Base-by-base conservation (phyloP, 1,139 yeast species). In the Candida sp. region DNA sequence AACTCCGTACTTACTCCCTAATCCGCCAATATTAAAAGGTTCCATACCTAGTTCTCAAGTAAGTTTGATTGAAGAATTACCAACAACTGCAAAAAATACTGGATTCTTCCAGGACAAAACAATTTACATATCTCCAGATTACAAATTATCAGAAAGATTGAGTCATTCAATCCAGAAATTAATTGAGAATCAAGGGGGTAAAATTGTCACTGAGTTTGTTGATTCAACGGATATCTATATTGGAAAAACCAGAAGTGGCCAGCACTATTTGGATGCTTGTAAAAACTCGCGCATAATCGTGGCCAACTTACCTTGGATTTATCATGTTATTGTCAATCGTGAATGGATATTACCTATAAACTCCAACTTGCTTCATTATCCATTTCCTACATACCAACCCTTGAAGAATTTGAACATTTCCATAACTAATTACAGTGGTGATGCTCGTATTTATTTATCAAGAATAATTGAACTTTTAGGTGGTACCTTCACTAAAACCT, bases 341-440 rank as follows among this genome's bases (percentile, higher is more conserved):
- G 61, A 66, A 42, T 87, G 88, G 82, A 62, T 71, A 1, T 60
- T 74, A 4, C 96, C 97, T 0, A 56, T 63, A 8, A 62, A 66
- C 43, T 64, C 74, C 3, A 80, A 77, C 46, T 63, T 90, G 33
- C 69, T 90, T 9, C 90, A 86, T 54, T 81, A 82, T 54, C 97
- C 98, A 0, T 66, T 73, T n/a, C 88, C 86, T 1, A 23, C 34
- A n/a, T 55, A 59, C 36, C 61, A 63, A 11, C 81, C 81, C 2
- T 51, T 88, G 29, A 64, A 69, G 22, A 72, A 75, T 12, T 62
- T 80, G 36, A 66, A 72, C 11, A 77, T 89, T 7, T 76, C 90
- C 4, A 77, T 88, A 5, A 84, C 97, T 0, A 88, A 88, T 54
- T 90, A 87, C 57, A 79, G 87, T 22, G 97, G 97, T 0, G 95